A percentile compares a stretch with the other conserved stretches of the same genome.
These are phyloP conservation scores for Ochetophila trinervis DNA, from an alignment of 306 rosid genomes.

Conservation along the genomic window DNA sequence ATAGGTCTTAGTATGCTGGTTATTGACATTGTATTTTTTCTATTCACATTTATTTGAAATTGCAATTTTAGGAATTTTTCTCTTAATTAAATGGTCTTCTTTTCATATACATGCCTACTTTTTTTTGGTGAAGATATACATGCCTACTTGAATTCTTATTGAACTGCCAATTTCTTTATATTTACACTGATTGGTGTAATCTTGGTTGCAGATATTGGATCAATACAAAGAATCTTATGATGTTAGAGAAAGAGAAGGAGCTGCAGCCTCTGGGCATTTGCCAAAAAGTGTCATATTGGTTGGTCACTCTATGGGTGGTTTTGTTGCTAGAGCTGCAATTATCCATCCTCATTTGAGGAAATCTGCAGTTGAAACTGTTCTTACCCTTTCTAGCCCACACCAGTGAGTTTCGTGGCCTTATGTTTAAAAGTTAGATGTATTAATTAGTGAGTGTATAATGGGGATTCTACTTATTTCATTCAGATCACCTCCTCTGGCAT, in stretches of 20 bases:
- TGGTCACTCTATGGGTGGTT: conserved; percentile 99
- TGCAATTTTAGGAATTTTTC: too few species aligned
- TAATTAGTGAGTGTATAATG: conserved; percentile 41
- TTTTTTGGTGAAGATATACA: too few species aligned
- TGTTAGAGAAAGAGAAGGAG: conserved; percentile 72
- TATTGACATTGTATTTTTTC: not conserved
- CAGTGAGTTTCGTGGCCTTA: conserved; percentile 52
- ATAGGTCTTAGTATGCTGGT: not conserved
- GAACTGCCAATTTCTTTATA: conserved; percentile 10
- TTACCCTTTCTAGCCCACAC: conserved; percentile 92
- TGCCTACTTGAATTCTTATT: not conserved
- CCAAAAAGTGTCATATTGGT: conserved; percentile 95
- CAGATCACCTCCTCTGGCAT: conserved; percentile 97
- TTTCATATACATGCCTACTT: not conserved
- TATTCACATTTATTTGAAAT: not conserved
- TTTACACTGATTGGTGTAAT: conserved; percentile 6
- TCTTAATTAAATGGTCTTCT: too few species aligned
- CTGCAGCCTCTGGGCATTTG: conserved; percentile 57
- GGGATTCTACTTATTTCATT: conserved; percentile 39
- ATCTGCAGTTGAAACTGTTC: conserved; percentile 85
- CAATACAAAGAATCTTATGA: conserved; percentile 79
- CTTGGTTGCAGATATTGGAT: conserved; percentile 72
- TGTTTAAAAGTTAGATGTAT: conserved; percentile 19
- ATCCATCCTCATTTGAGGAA: conserved; percentile 74
- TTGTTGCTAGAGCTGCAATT: conserved; percentile 97